A percentile compares a stretch with the other conserved stretches of the same genome.
These are phyloP conservation scores for Phalaenopsis aphrodite DNA, from an alignment of 106 monocot species.

Conservation along the genomic window DNA sequence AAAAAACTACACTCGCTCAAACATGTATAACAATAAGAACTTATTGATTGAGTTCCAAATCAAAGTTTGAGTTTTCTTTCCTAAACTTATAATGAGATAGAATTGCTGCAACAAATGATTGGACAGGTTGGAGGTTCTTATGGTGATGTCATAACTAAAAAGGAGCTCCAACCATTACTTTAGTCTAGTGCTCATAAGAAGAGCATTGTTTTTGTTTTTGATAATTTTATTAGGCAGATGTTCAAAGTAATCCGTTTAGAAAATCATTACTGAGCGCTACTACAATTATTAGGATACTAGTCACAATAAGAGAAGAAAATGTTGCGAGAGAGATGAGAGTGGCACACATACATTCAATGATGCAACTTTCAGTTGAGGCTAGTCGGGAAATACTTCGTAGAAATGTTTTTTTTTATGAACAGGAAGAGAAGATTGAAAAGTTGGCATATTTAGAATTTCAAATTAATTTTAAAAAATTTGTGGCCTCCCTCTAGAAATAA, in stretches of 20 bases:
- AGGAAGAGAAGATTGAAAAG: background rate
- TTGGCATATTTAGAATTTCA: conserved; percentile 10
- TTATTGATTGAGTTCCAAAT: conserved; percentile 5
- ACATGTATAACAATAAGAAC: conserved; percentile 12
- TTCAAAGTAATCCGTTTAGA: conserved; percentile 27
- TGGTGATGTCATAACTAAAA: conserved; percentile 1
- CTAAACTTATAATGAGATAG: conserved; percentile 10
- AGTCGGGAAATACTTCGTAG: conserved; percentile 26
- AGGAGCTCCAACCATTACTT: conserved; percentile 14
- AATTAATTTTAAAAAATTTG: conserved; percentile 27
- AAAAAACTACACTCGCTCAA: conserved; percentile 40
- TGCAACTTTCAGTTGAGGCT: conserved; percentile 7
- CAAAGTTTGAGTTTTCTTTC: conserved; percentile 15
- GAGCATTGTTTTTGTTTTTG: conserved; percentile 36
- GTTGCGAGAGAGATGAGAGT: conserved; percentile 24
- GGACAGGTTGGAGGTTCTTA: background rate
- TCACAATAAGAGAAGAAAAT: conserved; percentile 27
- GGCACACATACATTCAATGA: conserved; percentile 15
- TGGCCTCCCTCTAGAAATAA: conserved; percentile 44
- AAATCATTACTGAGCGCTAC: conserved; percentile 11
- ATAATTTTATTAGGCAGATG: conserved; percentile 28
- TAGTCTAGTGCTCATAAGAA: background rate
- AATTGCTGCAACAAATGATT: conserved; percentile 23
- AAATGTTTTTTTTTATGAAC: conserved; percentile 9
- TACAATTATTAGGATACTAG: conserved; percentile 14